Conservation (phyloP, 192 early-diverging fungal species). For the Physocladia obscura region DNA sequence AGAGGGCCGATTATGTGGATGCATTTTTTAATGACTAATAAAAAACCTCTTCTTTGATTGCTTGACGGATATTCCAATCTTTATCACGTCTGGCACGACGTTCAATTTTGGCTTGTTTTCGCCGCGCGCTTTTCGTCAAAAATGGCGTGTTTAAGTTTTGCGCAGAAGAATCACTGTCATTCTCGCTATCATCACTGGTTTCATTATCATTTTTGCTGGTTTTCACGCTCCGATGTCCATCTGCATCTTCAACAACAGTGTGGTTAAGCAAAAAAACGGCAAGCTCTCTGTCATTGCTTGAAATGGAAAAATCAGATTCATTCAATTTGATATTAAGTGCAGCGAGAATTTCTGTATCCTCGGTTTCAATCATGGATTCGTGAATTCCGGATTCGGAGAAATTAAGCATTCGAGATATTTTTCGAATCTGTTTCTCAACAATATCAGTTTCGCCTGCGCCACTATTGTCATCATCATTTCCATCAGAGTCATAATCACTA, state of each 20-base stretch:
- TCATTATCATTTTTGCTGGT: background rate
- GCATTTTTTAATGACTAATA: no score
- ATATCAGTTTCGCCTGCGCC: constrained; percentile 24
- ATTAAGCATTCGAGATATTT: constrained; percentile 1
- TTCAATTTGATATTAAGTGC: constrained; percentile 30
- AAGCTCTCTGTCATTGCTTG: background rate
- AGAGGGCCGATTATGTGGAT: no score
- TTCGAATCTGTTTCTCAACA: constrained; percentile 26
- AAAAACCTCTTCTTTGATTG: constrained; percentile 3
- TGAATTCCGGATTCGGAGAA: constrained; percentile 16
- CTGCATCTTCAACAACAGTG: background rate
- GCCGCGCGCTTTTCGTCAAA: background rate
- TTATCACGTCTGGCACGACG: constrained; percentile 22
- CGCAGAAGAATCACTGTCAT: constrained; percentile 14
- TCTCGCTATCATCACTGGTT: background rate
- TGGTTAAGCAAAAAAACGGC: no score
- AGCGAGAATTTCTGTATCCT: constrained; percentile 17
- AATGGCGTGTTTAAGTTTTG: background rate
- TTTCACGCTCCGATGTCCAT: no score
- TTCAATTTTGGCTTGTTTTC: constrained; percentile 1
- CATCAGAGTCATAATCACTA: background rate
- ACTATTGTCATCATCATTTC: background rate
- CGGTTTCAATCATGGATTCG: constrained; percentile 12
- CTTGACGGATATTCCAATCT: background rate
- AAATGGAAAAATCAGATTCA: background rate